phyloP scores from a whole-genome alignment of 2,329 filamentous ascomycete genomes.

The Malbranchea cinnamomea region DNA sequence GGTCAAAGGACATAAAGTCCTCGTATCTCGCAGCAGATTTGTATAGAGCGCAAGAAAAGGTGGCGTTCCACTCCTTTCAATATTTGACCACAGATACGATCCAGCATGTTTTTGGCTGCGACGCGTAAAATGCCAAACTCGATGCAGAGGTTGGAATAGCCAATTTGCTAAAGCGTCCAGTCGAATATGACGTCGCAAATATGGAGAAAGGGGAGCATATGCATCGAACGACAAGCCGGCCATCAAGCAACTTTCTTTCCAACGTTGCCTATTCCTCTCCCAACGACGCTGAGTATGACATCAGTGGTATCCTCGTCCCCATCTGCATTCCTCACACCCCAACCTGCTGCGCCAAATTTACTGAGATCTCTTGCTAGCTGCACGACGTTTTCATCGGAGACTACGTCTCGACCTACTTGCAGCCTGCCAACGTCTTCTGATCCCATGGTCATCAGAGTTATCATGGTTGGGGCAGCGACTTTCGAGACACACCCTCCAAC shows the following conservation, averaged over 20 bases:
- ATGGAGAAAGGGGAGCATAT: no score
- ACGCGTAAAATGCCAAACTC: no score
- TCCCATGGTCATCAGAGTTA: slow-evolving; percentile 95
- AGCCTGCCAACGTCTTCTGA: slow-evolving; percentile 87
- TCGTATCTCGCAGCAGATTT: no score
- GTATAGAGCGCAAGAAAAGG: no score
- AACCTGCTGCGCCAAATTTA: slow-evolving; percentile 78
- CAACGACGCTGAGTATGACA: slow-evolving; percentile 80
- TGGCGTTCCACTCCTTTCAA: no score
- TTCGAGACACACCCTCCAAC: slow-evolving; percentile 68
- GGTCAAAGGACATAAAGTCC: no score
- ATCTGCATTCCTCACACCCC: slow-evolving; percentile 68
- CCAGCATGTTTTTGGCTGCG: no score
- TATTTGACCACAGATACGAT: no score
- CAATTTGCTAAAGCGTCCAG: no score
- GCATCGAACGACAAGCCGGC: no score
- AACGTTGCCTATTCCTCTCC: slow-evolving; percentile 84
- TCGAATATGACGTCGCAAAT: no score
- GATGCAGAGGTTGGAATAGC: no score
- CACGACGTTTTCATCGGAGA: slow-evolving; percentile 68
- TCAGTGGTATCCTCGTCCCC: slow-evolving; percentile 50
- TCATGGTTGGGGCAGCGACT: slow-evolving; percentile 55
- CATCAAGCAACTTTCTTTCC: slow-evolving; percentile 70
- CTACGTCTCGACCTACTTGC: slow-evolving; percentile 62
- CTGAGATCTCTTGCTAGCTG: slow-evolving; percentile 70